A percentile compares a stretch with the other conserved stretches of the same genome.
Evolutionary conservation across 2,329 filamentous ascomycete genomes (phyloP).

Genomic region (Neofusicoccum parvum): DNA sequence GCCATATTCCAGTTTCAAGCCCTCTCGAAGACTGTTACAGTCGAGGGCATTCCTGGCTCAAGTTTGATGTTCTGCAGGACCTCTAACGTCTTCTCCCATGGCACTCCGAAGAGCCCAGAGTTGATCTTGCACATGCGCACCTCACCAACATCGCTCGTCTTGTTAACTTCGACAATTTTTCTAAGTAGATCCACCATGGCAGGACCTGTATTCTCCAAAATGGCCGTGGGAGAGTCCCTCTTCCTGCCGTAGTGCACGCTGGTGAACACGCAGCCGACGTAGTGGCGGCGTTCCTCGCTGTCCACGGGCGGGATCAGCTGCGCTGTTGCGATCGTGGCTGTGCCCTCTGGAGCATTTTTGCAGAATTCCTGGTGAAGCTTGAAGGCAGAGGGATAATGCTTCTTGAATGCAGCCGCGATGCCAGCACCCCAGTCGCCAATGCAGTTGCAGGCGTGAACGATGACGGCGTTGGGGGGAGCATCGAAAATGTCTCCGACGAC

Average conservation of each 20-base stretch:
- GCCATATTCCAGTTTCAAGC: background rate
- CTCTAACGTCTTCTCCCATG: constrained; percentile 53
- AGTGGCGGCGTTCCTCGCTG: constrained; percentile 46
- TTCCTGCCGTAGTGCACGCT: constrained; percentile 51
- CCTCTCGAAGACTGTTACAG: constrained; percentile 14
- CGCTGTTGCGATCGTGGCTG: constrained; percentile 47
- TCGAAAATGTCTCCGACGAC: constrained; percentile 54
- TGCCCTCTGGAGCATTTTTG: constrained; percentile 28
- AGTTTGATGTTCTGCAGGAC: constrained; percentile 44
- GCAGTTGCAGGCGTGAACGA: constrained; percentile 64
- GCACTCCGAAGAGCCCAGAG: constrained; percentile 58
- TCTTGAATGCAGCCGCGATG: constrained; percentile 57
- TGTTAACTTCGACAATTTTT: constrained; percentile 41
- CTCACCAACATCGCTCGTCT: constrained; percentile 29
- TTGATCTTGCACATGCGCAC: constrained; percentile 60
- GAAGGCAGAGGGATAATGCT: constrained; percentile 55
- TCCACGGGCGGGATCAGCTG: constrained; percentile 57
- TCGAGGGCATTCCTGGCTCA: constrained; percentile 14
- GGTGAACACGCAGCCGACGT: constrained; percentile 63
- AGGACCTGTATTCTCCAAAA: constrained; percentile 52
- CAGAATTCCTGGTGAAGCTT: constrained; percentile 53
- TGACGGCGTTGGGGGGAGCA: constrained; percentile 51
- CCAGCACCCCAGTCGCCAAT: constrained; percentile 60
- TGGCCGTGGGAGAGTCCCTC: constrained; percentile 45
- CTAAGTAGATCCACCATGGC: constrained; percentile 53